These are phyloP conservation scores for Phytophthora pini DNA, from an alignment of 352 stramenopile genomes.

Conservation along the genomic window DNA sequence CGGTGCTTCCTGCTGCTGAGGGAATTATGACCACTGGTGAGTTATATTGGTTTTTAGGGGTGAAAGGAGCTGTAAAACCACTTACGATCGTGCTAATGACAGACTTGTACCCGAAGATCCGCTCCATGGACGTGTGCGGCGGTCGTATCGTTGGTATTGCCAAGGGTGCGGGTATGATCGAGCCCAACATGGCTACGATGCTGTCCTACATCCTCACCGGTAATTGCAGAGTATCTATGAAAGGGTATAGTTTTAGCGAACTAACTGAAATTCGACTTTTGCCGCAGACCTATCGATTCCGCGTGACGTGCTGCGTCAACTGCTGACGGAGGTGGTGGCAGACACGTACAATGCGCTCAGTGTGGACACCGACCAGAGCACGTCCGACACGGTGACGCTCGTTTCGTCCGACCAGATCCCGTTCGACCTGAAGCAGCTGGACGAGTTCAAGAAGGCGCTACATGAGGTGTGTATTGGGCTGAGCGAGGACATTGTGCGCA, in stretches of 20 bases:
- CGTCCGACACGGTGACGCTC: constrained; percentile 96
- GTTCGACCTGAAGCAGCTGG: constrained; percentile 76
- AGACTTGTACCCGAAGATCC: constrained; percentile 93
- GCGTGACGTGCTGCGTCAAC: constrained; percentile 77
- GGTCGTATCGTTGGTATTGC: constrained; percentile 97
- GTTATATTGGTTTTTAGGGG: neutral
- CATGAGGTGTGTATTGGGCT: constrained; percentile 93
- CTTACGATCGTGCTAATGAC: constrained; percentile 1
- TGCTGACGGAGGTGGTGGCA: constrained; percentile 82
- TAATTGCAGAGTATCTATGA: constrained; percentile 30
- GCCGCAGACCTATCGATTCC: constrained; percentile 73
- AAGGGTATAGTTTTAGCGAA: neutral
- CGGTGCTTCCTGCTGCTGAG: constrained; percentile 91
- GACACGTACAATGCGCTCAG: constrained; percentile 95
- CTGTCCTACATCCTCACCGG: constrained; percentile 89
- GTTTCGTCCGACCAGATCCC: constrained; percentile 95
- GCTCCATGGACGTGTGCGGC: constrained; percentile 80
- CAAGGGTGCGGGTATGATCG: constrained; percentile 99
- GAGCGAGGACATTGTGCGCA: constrained; percentile 97
- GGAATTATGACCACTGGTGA: constrained; percentile 98
- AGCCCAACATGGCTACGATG: constrained; percentile 97
- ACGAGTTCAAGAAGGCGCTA: constrained; percentile 93
- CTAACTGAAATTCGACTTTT: constrained; percentile 8
- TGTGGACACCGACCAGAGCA: constrained; percentile 98
- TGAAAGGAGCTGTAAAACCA: neutral